These are phyloP conservation scores for Trebouxia gelatinosa DNA, from an alignment of 163 green algal genomes.

Conservation along the genomic window DNA sequence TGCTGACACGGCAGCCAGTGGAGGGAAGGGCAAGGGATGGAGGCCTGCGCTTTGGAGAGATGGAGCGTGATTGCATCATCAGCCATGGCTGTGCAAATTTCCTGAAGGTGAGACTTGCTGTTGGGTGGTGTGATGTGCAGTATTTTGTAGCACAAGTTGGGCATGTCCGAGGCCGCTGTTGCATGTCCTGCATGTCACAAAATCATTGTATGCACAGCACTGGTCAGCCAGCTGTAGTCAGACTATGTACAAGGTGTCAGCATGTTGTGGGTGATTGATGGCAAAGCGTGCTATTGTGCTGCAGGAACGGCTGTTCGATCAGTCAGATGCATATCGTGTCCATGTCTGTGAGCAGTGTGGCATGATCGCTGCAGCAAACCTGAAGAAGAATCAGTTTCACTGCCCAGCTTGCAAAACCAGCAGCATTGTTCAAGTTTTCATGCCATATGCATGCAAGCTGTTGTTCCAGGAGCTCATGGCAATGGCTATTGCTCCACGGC, in stretches of 20 bases:
- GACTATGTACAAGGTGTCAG: too few species aligned
- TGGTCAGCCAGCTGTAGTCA: too few species aligned
- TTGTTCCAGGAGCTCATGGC: conserved; percentile 94
- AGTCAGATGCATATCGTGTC: conserved; percentile 93
- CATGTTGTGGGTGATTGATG: too few species aligned
- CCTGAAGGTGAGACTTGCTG: conserved; percentile 80
- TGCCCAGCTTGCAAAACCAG: conserved; percentile 87
- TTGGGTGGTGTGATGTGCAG: background rate
- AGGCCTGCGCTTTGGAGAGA: conserved; percentile 97
- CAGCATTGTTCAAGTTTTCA: conserved; percentile 69
- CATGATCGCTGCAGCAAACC: conserved; percentile 89
- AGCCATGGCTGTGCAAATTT: conserved; percentile 91
- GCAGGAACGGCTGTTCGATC: conserved; percentile 93
- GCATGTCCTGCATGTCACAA: too few species aligned
- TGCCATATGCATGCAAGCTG: conserved; percentile 94
- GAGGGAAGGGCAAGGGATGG: conserved; percentile 90
- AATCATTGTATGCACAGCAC: too few species aligned
- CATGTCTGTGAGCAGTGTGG: conserved; percentile 88
- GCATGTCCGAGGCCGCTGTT: background rate
- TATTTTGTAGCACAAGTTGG: background rate
- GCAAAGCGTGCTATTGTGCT: background rate
- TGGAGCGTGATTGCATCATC: conserved; percentile 99
- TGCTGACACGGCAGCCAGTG: conserved; percentile 95
- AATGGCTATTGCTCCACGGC: conserved; percentile 74
- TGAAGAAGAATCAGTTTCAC: conserved; percentile 93